Conservation (phyloP, 179 eudicot genomes). For the Drosera spatulata region DNA sequence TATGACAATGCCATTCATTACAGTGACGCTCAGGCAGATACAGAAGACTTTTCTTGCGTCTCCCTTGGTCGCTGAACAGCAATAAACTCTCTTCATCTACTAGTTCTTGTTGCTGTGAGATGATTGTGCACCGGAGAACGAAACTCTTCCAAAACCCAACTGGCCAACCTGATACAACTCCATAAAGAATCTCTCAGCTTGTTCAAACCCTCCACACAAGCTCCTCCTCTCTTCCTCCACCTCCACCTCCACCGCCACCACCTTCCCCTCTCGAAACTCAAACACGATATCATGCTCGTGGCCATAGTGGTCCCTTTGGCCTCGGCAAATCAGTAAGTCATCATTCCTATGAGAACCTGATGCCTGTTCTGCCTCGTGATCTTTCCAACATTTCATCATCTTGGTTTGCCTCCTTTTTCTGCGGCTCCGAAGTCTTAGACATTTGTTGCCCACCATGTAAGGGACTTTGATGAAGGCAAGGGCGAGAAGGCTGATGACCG, state of each 20-base stretch:
- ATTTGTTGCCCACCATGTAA: constrained; percentile 52
- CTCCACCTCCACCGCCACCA: constrained; percentile 1
- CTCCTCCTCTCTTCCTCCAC: constrained; percentile 25
- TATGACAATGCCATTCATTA: too few species aligned
- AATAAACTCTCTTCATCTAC: too few species aligned
- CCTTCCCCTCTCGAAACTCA: background rate
- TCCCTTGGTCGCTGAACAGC: too few species aligned
- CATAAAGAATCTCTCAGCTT: constrained; percentile 52
- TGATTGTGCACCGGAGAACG: constrained; percentile 58
- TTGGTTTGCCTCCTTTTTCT: constrained; percentile 15
- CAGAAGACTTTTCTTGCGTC: too few species aligned
- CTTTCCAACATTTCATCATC: background rate
- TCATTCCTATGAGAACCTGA: background rate
- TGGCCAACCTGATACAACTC: constrained; percentile 80
- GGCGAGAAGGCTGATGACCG: constrained; percentile 50
- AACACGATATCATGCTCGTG: too few species aligned
- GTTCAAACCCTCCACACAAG: constrained; percentile 42
- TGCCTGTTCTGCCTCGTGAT: constrained; percentile 9
- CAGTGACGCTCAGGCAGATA: too few species aligned
- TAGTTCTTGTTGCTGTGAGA: constrained; percentile 11
- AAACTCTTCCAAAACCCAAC: constrained; percentile 89
- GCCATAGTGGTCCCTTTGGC: too few species aligned
- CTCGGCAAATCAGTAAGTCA: constrained; percentile 3
- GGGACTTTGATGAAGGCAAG: constrained; percentile 76
- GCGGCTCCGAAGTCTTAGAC: constrained; percentile 29